These are phyloP conservation scores for Phytophthora macrochlamydospora DNA, from an alignment of 352 stramenopile species.

Conservation along the genomic window DNA sequence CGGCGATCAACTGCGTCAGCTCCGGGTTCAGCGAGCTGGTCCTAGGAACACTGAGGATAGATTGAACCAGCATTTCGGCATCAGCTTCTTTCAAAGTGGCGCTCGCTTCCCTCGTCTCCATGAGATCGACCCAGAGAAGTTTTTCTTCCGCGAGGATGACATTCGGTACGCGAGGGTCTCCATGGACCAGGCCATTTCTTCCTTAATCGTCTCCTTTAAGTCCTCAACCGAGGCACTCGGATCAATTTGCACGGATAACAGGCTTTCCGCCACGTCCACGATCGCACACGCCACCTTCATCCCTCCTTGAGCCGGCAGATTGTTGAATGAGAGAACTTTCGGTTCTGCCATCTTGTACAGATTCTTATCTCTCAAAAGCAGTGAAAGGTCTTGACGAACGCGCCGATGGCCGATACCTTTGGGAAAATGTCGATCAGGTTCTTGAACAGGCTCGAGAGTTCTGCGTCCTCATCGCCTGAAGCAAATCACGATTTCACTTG, in stretches of 20 bases:
- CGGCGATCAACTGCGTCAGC: slow-evolving; percentile 21
- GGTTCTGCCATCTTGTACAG: not conserved
- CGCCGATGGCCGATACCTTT: too few relatives aligned
- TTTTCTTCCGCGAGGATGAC: slow-evolving; percentile 31
- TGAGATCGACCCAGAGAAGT: slow-evolving; percentile 40
- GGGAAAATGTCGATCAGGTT: too few relatives aligned
- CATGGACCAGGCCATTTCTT: slow-evolving; percentile 29
- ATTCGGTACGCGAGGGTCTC: slow-evolving; percentile 40
- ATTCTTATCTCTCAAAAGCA: too few relatives aligned
- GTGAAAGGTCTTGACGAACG: too few relatives aligned
- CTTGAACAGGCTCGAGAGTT: too few relatives aligned
- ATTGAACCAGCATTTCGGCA: slow-evolving; percentile 36
- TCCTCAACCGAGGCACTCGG: not conserved
- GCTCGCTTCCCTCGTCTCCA: slow-evolving; percentile 30
- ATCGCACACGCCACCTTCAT: not conserved
- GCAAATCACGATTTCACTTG: too few relatives aligned
- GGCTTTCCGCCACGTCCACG: not conserved
- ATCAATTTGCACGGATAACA: not conserved
- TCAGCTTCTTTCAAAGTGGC: slow-evolving; percentile 24
- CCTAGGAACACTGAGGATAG: slow-evolving; percentile 22
- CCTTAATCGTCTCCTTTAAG: slow-evolving; percentile 18
- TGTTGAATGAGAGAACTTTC: not conserved
- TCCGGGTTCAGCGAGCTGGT: slow-evolving; percentile 6
- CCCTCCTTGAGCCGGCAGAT: not conserved
- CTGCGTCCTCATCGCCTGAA: too few relatives aligned